phyloP scores from a whole-genome alignment of 306 rosid species.

The Sicyos baderoa region DNA sequence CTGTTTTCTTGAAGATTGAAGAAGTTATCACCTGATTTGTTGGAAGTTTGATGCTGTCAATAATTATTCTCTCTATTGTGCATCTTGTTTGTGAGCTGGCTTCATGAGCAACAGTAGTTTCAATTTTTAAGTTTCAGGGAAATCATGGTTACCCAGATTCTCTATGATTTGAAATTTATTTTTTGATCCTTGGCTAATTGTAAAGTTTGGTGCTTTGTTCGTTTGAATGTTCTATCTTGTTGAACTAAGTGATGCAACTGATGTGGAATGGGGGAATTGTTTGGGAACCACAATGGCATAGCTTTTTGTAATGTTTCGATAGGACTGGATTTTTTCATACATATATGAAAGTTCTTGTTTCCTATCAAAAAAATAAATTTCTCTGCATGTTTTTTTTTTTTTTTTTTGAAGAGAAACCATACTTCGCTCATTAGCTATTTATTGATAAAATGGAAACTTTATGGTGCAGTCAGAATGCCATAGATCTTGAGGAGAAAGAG shows the following conservation, averaged over 20 bases:
- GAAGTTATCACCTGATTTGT: neutral
- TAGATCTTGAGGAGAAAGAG: constrained; percentile 82
- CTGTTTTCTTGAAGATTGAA: constrained; percentile 11
- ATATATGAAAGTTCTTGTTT: no score
- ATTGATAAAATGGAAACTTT: neutral
- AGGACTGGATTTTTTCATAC: no score
- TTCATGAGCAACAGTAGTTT: neutral
- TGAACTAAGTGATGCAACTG: neutral
- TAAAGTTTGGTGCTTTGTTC: neutral
- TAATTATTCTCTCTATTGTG: neutral
- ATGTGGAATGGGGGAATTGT: neutral
- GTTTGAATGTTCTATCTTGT: neutral
- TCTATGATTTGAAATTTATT: neutral
- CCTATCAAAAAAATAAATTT: no score
- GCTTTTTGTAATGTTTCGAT: no score
- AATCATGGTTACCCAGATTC: neutral
- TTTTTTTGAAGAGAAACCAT: neutral
- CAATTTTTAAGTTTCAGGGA: neutral
- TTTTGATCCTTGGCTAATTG: neutral
- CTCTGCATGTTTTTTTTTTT: neutral
- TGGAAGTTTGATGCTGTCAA: neutral
- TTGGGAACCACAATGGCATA: neutral
- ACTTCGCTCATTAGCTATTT: neutral
- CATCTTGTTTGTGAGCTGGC: no score
- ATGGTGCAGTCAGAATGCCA: constrained; percentile 55